These are phyloP conservation scores for Paraglomus brasilianum DNA, from an alignment of 192 early-diverging fungal species.

Conservation along the genomic window DNA sequence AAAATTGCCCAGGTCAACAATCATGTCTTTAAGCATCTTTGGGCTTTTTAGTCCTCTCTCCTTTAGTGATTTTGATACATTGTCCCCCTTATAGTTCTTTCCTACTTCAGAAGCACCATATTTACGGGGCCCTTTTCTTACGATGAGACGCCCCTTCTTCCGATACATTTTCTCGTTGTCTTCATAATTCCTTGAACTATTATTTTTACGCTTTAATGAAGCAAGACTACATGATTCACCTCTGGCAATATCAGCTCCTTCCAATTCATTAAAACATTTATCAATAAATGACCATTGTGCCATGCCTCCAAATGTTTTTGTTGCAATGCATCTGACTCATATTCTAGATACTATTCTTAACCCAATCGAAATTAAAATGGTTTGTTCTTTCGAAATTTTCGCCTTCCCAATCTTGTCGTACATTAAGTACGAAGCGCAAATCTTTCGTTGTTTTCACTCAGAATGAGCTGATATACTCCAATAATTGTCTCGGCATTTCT, in stretches of 20 bases:
- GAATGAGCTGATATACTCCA: conserved; percentile 12
- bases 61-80: conserved; percentile 22
- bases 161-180: no score
- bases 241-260: not conserved
- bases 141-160: conserved; percentile 29
- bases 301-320: conserved; percentile 14
- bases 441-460: conserved; percentile 3
- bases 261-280: no score
- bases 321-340: conserved; percentile 2
- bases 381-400: conserved; percentile 5
- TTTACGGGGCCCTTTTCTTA: conserved; percentile 32
- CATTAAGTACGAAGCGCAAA: not conserved
- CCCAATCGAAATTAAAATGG: conserved; percentile 18
- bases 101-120: conserved; percentile 32
- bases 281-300: not conserved
- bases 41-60: conserved; percentile 33
- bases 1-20: conserved; percentile 19
- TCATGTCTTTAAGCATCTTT: conserved; percentile 40
- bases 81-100: conserved; percentile 28
- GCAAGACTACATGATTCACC: conserved; percentile 12
- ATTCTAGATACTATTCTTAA: conserved; percentile 18
- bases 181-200: no score
- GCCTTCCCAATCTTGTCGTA: conserved; percentile 5
- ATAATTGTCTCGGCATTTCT: not conserved
- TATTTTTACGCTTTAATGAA: conserved; percentile 24